Percentiles rank a stretch among this genome's conserved stretches.
These are phyloP conservation scores for Microcos paniculata DNA, from an alignment of 345 rosid species.

Conservation along the genomic window DNA sequence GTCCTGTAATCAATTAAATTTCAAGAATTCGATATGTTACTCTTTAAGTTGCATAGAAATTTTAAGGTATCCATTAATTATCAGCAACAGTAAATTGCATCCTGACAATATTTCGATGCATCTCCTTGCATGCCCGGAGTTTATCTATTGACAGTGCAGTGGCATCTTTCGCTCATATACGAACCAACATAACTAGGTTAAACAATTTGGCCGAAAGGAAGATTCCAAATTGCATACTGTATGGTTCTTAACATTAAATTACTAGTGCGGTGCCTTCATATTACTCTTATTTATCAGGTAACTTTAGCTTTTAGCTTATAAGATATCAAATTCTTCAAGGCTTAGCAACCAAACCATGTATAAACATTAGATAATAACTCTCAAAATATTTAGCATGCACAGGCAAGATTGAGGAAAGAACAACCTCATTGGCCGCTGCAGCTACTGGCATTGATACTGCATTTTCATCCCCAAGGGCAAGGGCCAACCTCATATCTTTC, in stretches of 20 bases:
- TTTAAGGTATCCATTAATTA: neutral
- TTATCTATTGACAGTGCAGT: too few species aligned
- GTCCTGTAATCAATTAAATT: neutral
- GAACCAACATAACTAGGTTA: neutral
- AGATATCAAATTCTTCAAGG: neutral
- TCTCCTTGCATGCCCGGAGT: too few species aligned
- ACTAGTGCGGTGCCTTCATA: too few species aligned
- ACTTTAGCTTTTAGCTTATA: neutral
- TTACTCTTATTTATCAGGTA: neutral
- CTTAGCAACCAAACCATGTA: neutral
- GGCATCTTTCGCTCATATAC: neutral
- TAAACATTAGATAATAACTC: neutral
- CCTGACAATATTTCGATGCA: neutral
- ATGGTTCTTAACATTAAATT: too few species aligned
- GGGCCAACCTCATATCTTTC: slow-evolving; percentile 93
- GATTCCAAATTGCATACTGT: too few species aligned
- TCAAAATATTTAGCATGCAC: neutral
- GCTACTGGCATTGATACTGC: slow-evolving; percentile 91
- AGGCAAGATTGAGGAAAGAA: slow-evolving; percentile 8
- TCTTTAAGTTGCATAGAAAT: neutral
- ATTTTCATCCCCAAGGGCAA: slow-evolving; percentile 94
- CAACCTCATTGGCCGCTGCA: slow-evolving; percentile 91
- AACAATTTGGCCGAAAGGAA: neutral
- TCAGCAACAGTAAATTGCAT: neutral
- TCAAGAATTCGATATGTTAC: neutral